These are phyloP conservation scores for Puccinellia tenuiflora DNA, from an alignment of 176 grass and related monocot genomes.

Conservation along the genomic window DNA sequence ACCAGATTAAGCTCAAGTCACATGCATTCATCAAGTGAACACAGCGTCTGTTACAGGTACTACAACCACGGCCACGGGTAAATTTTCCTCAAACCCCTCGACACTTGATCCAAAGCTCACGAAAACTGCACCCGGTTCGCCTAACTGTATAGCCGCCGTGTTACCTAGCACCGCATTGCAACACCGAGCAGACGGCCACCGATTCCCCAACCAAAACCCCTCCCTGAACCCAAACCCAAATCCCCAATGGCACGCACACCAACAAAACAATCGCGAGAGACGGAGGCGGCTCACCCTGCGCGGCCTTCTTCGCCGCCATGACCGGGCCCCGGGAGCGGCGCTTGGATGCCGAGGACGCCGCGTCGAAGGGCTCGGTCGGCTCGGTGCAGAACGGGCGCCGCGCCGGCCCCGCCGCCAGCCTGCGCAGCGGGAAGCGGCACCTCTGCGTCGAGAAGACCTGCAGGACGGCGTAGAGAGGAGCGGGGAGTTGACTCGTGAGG, in stretches of 20 bases:
- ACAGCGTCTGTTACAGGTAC: background rate
- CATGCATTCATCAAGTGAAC: background rate
- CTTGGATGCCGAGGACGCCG: conserved; percentile 45
- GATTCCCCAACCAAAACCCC: background rate
- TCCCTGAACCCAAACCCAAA: background rate
- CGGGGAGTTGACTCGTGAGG: background rate
- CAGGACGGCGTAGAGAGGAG: background rate
- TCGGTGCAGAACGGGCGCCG: conserved; percentile 34
- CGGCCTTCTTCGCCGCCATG: conserved; percentile 89
- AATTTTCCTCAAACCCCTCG: background rate
- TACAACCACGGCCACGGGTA: background rate
- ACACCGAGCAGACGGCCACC: background rate
- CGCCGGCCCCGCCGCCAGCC: conserved; percentile 15
- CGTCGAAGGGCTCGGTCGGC: conserved; percentile 11
- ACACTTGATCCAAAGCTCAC: background rate
- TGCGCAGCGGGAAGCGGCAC: conserved; percentile 43
- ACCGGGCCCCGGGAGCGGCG: conserved; percentile 72
- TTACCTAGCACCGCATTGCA: background rate
- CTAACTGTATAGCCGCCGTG: background rate
- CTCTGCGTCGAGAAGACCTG: conserved; percentile 49
- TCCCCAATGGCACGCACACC: background rate
- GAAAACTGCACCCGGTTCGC: background rate
- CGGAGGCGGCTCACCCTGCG: conserved; percentile 48
- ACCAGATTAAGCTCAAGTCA: background rate
- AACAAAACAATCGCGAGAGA: background rate